These are phyloP conservation scores for Populus pruinosa DNA, from an alignment of 345 rosid species.

Conservation along the genomic window DNA sequence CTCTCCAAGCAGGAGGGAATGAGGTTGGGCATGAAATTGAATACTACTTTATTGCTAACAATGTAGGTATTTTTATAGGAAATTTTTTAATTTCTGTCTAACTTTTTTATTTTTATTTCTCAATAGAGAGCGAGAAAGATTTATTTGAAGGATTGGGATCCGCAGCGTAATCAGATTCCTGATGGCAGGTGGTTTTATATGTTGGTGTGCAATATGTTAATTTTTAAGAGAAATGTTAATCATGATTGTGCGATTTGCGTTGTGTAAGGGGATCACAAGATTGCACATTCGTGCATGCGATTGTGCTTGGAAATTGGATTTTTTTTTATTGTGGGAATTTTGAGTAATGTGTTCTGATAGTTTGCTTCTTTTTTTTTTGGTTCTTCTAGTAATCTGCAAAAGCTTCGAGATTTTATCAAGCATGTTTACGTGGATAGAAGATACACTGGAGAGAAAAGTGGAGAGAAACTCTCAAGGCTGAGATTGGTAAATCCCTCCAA, in stretches of 20 bases:
- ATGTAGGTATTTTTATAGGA: not conserved
- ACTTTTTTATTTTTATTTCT: not conserved
- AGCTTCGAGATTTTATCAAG: slow-evolving; percentile 74
- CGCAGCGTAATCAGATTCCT: slow-evolving; percentile 58
- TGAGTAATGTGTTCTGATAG: slow-evolving; percentile 23
- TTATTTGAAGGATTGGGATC: slow-evolving; percentile 76
- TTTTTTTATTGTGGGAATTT: not conserved
- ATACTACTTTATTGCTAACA: not conserved
- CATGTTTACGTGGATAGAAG: slow-evolving; percentile 74
- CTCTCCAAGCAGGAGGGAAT: slow-evolving; percentile 80
- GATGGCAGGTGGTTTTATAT: slow-evolving; percentile 60
- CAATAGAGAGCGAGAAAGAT: slow-evolving; percentile 68
- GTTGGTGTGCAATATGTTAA: not conserved
- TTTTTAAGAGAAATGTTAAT: not conserved
- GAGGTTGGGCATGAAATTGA: slow-evolving; percentile 40
- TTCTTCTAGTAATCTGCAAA: slow-evolving; percentile 59
- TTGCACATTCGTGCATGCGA: not conserved
- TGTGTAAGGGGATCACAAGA: not conserved
- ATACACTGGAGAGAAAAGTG: slow-evolving; percentile 50
- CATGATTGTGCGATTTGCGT: not conserved
- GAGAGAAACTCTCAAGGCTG: slow-evolving; percentile 36
- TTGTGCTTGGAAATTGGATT: not conserved
- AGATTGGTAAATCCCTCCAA: slow-evolving; percentile 46
- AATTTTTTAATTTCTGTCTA: not conserved
- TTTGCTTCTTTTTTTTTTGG: not conserved